Evolutionary conservation across 495 filamentous ascomycete genomes (phyloP).

Genomic region (Aspergillus bertholletiae): DNA sequence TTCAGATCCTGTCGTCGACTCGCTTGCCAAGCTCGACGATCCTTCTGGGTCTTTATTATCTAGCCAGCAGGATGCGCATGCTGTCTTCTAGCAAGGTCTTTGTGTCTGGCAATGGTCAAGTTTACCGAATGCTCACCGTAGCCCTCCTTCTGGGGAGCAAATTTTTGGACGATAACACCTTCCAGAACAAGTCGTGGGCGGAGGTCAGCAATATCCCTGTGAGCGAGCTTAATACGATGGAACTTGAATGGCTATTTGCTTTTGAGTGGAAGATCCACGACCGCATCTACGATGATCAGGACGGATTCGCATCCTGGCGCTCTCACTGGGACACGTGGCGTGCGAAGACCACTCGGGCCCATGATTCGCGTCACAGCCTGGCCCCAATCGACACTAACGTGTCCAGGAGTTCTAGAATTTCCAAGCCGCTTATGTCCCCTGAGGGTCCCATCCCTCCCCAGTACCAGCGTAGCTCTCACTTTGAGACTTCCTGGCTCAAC

Average conservation of each 20-base stretch:
- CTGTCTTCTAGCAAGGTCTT: slow-evolving; percentile 56
- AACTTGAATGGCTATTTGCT: slow-evolving; percentile 84
- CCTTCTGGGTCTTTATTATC: slow-evolving; percentile 84
- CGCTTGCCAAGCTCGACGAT: slow-evolving; percentile 94
- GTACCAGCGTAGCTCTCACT: slow-evolving; percentile 45
- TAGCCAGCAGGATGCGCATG: slow-evolving; percentile 76
- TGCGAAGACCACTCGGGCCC: slow-evolving; percentile 53
- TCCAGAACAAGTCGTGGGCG: slow-evolving; percentile 98
- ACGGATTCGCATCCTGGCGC: slow-evolving; percentile 78
- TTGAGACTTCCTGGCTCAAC: slow-evolving; percentile 52
- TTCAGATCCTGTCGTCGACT: slow-evolving; percentile 89
- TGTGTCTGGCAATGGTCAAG: slow-evolving; percentile 62
- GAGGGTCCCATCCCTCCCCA: slow-evolving; percentile 49
- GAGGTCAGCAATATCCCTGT: slow-evolving; percentile 95
- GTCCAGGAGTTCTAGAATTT: slow-evolving; percentile 40
- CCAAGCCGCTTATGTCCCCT: slow-evolving; percentile 47
- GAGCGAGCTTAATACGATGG: slow-evolving; percentile 80
- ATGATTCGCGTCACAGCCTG: slow-evolving; percentile 55
- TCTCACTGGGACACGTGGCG: slow-evolving; percentile 81
- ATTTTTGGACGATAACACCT: slow-evolving; percentile 98
- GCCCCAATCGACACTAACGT: slow-evolving; percentile 70
- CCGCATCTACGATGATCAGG: slow-evolving; percentile 72
- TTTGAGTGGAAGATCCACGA: slow-evolving; percentile 88
- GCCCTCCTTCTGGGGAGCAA: slow-evolving; percentile 91
- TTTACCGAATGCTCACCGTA: slow-evolving; percentile 90